These are phyloP conservation scores for Mikania micrantha DNA, from an alignment of 129 eudicot genomes.

Conservation along the genomic window DNA sequence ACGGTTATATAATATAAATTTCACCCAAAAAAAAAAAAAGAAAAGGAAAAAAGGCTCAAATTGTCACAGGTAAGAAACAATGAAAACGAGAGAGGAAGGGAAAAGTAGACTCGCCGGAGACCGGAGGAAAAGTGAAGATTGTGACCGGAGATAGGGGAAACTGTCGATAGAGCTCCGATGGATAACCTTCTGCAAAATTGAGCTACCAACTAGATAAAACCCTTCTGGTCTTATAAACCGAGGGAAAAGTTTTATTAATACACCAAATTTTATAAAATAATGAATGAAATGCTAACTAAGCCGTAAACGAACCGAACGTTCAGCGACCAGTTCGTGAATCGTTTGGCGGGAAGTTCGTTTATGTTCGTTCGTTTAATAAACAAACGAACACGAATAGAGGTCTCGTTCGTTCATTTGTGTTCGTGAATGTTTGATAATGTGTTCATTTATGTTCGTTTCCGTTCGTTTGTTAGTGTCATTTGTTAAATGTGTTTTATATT, in stretches of 20 bases:
- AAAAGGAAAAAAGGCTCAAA: background rate
- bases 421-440: too few species aligned
- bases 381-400: too few species aligned
- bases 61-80: background rate
- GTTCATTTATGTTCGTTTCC: too few species aligned
- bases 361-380: too few species aligned
- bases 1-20: background rate
- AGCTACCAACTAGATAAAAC: constrained; percentile 14
- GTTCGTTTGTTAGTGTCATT: too few species aligned
- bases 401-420: too few species aligned
- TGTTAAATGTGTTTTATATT: too few species aligned
- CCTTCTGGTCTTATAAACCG: background rate
- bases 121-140: background rate
- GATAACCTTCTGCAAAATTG: constrained; percentile 15
- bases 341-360: too few species aligned
- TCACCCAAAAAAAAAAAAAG: too few species aligned
- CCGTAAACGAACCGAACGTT: too few species aligned
- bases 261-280: background rate
- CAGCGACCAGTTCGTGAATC: too few species aligned
- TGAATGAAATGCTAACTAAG: too few species aligned
- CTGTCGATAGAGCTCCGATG: constrained; percentile 18
- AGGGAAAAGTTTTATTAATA: constrained; percentile 4
- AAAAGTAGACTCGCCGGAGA: constrained; percentile 19
- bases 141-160: background rate
- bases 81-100: background rate